A percentile compares a stretch with the other conserved stretches of the same genome.
phyloP scores from a whole-genome alignment of 164 flowering plant genomes.

The Aristolochia contorta region DNA sequence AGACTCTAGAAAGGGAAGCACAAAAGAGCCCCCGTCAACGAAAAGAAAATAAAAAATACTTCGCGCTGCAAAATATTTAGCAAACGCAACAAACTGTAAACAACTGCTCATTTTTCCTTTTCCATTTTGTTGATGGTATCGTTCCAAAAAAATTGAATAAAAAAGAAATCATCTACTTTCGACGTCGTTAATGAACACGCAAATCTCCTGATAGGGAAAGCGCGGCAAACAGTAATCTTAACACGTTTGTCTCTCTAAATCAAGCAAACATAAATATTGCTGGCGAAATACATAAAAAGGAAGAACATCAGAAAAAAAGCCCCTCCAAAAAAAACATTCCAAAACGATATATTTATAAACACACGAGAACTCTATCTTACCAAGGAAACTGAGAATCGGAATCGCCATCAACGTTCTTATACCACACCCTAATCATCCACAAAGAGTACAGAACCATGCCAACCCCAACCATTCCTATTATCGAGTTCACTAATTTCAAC shows the following conservation, averaged over 20 bases:
- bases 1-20: too few species aligned
- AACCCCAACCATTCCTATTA: conserved; percentile 28
- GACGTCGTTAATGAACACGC: background rate
- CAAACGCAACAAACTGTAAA: too few species aligned
- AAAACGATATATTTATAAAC: background rate
- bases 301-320: background rate
- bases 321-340: background rate
- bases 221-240: background rate
- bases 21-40: too few species aligned
- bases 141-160: too few species aligned
- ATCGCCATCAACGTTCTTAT: conserved; percentile 12
- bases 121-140: too few species aligned
- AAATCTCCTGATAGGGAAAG: background rate
- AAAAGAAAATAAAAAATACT: too few species aligned
- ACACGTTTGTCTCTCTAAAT: background rate
- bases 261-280: background rate
- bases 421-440: conserved; percentile 37
- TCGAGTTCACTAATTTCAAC: conserved; percentile 35
- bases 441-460: conserved; percentile 30
- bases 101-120: too few species aligned
- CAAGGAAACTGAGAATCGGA: conserved; percentile 25
- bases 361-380: conserved; percentile 11
- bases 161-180: background rate
- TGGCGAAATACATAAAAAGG: background rate
- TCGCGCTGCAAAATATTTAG: too few species aligned